phyloP scores from a whole-genome alignment of 2,329 filamentous ascomycete genomes.

The Curvularia eragrostidis region DNA sequence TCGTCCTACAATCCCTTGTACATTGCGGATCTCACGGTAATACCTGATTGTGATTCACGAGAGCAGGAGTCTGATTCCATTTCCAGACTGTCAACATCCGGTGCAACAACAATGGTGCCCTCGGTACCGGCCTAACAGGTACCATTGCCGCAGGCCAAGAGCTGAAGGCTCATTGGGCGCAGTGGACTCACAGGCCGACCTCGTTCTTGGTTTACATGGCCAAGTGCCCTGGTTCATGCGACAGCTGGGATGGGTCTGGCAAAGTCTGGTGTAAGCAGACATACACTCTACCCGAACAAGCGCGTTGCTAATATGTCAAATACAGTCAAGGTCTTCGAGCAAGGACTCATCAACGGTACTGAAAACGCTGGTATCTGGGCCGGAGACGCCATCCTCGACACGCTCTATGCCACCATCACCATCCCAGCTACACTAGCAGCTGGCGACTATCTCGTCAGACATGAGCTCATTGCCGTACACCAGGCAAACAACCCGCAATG shows the following conservation, averaged over 20 bases:
- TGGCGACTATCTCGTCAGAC: slow-evolving; percentile 64
- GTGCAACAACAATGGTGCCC: slow-evolving; percentile 40
- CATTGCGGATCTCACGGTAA: slow-evolving; percentile 36
- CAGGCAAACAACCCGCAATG: slow-evolving; percentile 60
- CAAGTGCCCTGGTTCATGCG: slow-evolving; percentile 58
- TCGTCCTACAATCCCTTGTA: slow-evolving; percentile 34
- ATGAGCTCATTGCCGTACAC: slow-evolving; percentile 64
- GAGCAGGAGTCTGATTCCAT: neutral
- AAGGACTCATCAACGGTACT: slow-evolving; percentile 56
- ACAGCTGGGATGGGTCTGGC: slow-evolving; percentile 58
- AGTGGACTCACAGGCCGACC: slow-evolving; percentile 65
- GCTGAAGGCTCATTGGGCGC: slow-evolving; percentile 60
- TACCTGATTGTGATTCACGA: neutral
- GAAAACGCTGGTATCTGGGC: slow-evolving; percentile 58
- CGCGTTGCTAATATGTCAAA: slow-evolving; percentile 25
- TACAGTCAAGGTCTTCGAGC: slow-evolving; percentile 63
- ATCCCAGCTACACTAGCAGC: slow-evolving; percentile 58
- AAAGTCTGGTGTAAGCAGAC: slow-evolving; percentile 53
- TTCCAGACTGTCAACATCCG: slow-evolving; percentile 37
- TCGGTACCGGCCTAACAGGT: slow-evolving; percentile 50
- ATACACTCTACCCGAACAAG: too few relatives aligned
- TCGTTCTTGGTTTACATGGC: slow-evolving; percentile 62
- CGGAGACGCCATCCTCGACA: slow-evolving; percentile 55
- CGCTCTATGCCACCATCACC: slow-evolving; percentile 58
- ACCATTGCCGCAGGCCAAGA: slow-evolving; percentile 56